A percentile compares a stretch with the other conserved stretches of the same genome.
phyloP scores from a whole-genome alignment of 2,329 filamentous ascomycete species.

The Trichoderma koningiopsis region DNA sequence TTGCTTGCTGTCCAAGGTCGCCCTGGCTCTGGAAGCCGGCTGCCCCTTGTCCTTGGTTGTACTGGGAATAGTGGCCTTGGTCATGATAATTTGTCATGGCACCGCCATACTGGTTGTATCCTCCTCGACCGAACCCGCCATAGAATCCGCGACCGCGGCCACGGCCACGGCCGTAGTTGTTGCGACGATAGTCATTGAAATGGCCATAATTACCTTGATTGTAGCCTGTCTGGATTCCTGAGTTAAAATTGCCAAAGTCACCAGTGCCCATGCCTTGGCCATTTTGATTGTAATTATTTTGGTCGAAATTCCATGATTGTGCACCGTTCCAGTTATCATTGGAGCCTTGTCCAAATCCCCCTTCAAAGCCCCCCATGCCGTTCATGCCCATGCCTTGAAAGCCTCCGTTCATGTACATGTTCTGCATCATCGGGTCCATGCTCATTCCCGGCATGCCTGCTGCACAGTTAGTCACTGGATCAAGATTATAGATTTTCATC shows the following conservation, averaged over 20 bases:
- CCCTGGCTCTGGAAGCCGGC: constrained; percentile 28
- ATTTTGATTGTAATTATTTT: constrained; percentile 91
- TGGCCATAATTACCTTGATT: constrained; percentile 84
- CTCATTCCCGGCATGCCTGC: constrained; percentile 78
- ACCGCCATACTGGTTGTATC: constrained; percentile 47
- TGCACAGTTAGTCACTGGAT: constrained; percentile 34
- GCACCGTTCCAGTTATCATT: constrained; percentile 81
- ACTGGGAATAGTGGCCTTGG: constrained; percentile 38
- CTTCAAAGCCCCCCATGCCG: constrained; percentile 76
- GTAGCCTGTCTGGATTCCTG: constrained; percentile 75
- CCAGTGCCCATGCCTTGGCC: constrained; percentile 76
- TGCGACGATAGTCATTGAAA: constrained; percentile 75
- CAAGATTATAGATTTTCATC: neutral
- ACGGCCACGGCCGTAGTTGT: constrained; percentile 67
- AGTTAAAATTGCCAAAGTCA: constrained; percentile 79
- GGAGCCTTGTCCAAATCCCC: constrained; percentile 62
- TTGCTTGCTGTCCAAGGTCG: constrained; percentile 29
- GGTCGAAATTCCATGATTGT: constrained; percentile 80
- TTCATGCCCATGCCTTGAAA: constrained; percentile 77
- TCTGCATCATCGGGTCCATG: constrained; percentile 80
- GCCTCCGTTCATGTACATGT: constrained; percentile 77
- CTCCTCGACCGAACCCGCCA: constrained; percentile 58
- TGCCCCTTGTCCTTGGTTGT: constrained; percentile 28
- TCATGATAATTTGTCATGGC: constrained; percentile 43
- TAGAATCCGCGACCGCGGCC: constrained; percentile 67